Evolutionary conservation across 257 asterid species (phyloP).

Genomic region (Lantana camara): DNA sequence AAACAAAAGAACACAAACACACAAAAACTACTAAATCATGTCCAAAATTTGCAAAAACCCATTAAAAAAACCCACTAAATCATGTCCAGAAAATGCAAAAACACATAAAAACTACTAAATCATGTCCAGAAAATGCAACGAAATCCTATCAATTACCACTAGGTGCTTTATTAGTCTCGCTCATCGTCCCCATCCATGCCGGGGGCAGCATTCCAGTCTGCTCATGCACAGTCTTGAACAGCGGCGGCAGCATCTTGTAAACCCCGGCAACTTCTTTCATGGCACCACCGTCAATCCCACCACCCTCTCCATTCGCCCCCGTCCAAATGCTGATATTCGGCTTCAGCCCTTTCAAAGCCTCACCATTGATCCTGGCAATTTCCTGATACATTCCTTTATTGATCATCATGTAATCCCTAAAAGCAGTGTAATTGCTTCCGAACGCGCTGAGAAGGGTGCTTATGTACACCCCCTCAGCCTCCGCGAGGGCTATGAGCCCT

Average conservation of each 20-base stretch:
- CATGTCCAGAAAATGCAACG: not conserved
- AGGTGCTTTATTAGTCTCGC: not conserved
- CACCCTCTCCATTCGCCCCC: constrained; percentile 18
- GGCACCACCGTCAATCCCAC: constrained; percentile 26
- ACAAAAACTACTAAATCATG: too few species aligned
- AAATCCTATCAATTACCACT: not conserved
- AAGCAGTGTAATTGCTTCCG: constrained; percentile 48
- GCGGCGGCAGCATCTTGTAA: constrained; percentile 53
- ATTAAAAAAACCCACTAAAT: too few species aligned
- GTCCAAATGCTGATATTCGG: constrained; percentile 65
- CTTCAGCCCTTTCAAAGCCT: constrained; percentile 48
- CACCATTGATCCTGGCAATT: constrained; percentile 50
- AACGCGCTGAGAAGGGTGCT: constrained; percentile 43
- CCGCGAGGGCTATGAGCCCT: constrained; percentile 50
- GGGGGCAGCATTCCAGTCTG: constrained; percentile 66
- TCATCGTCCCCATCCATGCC: constrained; percentile 42
- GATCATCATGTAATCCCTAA: constrained; percentile 55
- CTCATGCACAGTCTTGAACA: constrained; percentile 53
- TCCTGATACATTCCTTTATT: constrained; percentile 49
- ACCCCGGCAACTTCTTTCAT: constrained; percentile 50
- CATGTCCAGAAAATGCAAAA: not conserved
- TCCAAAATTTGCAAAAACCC: too few species aligned
- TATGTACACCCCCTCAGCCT: constrained; percentile 52
- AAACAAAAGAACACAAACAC: too few species aligned
- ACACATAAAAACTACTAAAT: not conserved